Base-by-base conservation (phyloP, 345 rosid genomes). In the Citrus sp. region DNA sequence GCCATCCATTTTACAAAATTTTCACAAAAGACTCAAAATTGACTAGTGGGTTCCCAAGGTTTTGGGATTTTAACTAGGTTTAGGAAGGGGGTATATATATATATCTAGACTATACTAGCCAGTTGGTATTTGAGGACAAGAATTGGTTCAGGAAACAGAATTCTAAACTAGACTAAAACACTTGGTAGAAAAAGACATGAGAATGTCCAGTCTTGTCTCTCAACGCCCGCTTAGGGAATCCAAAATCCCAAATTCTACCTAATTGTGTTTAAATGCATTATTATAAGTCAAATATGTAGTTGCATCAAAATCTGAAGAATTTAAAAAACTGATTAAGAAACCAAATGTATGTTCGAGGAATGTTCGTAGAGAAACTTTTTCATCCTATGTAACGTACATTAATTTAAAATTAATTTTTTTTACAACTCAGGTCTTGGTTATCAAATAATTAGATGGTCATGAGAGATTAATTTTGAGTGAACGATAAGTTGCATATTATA, bases 41-140 rank as follows among this genome's bases (percentile, higher is more conserved):
- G 64, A 56, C 9, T 2, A 8, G 30, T 40, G 34, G 62, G 72
- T 76, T 79, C 80, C 80, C 64, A 79, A 40, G 70, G 49, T 72
- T 71, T 79, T 59, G 80, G 85, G 85, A 79, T 79, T 72, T 76
- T 72, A 66, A 79, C 27, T 13, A 8, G 54, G 51, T 69, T 72
- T 59, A 9, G 27, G 38, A 30, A 35, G 37, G 37, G 34, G 22
- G 30, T 63, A 55, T 3, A 30, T 4, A 32, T 1, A 30, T 30
- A 30, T 30, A 32, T 32, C 14, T n/a, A 12, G 21, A 27, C 21
- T 70, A 18, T 9, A 16, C 22, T 73, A 46, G 16, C 72, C 42
- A 24, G 51, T n/a, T 30, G 14, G 18, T 1, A 19, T 4, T 67
- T 7, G 56, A 35, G 49, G 67, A 55, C 73, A 73, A 55, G n/a